Percentiles rank a stretch among this genome's conserved stretches.
These are phyloP conservation scores for Thalassiosira pacifica DNA, from an alignment of 352 stramenopile genomes.

Conservation along the genomic window DNA sequence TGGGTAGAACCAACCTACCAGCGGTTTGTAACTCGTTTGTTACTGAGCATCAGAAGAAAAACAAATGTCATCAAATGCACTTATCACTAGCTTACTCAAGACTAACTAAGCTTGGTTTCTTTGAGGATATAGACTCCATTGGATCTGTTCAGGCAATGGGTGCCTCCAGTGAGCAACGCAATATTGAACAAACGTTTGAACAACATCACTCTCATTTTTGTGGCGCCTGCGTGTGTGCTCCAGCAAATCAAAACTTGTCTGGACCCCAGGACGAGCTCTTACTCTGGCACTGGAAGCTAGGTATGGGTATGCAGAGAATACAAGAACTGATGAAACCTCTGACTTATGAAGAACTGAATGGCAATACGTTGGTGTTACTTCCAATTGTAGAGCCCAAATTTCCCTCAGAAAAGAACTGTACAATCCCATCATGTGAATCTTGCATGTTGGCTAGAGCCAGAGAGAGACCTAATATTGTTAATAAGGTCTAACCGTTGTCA, in stretches of 20 bases:
- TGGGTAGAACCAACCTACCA: not conserved
- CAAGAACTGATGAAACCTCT: constrained; percentile 32
- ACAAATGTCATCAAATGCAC: constrained; percentile 6
- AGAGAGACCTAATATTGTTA: not conserved
- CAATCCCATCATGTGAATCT: not conserved
- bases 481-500: not conserved
- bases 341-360: not conserved
- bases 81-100: no score
- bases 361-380: not conserved
- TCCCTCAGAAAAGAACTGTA: not conserved
- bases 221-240: no score
- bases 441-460: not conserved
- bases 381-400: not conserved
- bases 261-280: constrained; percentile 52
- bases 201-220: no score
- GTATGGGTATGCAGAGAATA: constrained; percentile 16
- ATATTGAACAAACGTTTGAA: no score
- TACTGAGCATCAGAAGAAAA: not conserved
- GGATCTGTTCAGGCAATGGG: no score
- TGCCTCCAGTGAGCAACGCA: no score
- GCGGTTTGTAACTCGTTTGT: not conserved
- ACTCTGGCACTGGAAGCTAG: constrained; percentile 54
- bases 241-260: constrained; percentile 69
- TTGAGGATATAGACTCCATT: no score
- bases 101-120: no score